Percentiles rank a stretch among this genome's conserved stretches.
Conservation (phyloP, 225 moss, liverwort and hornwort genomes). For the Ulota crispa region DNA sequence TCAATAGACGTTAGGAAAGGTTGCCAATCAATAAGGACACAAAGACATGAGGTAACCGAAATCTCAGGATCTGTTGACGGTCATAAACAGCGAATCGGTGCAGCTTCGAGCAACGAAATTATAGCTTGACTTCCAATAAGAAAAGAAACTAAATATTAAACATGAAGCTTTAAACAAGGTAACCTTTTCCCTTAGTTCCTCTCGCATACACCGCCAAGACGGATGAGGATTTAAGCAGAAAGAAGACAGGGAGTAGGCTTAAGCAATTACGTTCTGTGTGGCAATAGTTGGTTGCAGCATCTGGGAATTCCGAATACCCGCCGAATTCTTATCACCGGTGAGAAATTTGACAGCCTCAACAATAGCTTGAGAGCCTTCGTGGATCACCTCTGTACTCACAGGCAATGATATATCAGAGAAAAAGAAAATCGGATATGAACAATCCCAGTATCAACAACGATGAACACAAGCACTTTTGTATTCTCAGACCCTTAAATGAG, state of each 20-base stretch:
- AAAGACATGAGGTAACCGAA: neutral
- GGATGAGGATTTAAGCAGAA: neutral
- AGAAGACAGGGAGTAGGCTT: neutral
- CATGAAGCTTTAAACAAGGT: neutral
- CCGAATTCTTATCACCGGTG: slow-evolving; percentile 39
- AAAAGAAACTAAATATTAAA: slow-evolving; percentile 2
- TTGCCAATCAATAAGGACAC: neutral
- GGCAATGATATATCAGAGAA: neutral
- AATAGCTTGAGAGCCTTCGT: slow-evolving; percentile 66
- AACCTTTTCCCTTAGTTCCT: neutral
- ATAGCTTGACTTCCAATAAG: neutral
- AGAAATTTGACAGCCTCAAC: slow-evolving; percentile 70
- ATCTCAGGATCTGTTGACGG: neutral
- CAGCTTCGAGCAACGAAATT: neutral
- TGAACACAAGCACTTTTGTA: neutral
- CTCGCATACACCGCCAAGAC: neutral
- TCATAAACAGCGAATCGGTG: neutral
- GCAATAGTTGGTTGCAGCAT: slow-evolving; percentile 91
- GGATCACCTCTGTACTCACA: slow-evolving; percentile 64
- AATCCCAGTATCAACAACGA: slow-evolving; percentile 6
- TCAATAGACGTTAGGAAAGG: neutral
- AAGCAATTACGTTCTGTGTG: slow-evolving; percentile 71
- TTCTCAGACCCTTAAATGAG: neutral
- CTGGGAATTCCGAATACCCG: slow-evolving; percentile 62
- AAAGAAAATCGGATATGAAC: neutral